A percentile compares a stretch with the other conserved stretches of the same genome.
These are phyloP conservation scores for Saturnispora sanitii DNA, from an alignment of 805 yeast species.

Conservation along the genomic window DNA sequence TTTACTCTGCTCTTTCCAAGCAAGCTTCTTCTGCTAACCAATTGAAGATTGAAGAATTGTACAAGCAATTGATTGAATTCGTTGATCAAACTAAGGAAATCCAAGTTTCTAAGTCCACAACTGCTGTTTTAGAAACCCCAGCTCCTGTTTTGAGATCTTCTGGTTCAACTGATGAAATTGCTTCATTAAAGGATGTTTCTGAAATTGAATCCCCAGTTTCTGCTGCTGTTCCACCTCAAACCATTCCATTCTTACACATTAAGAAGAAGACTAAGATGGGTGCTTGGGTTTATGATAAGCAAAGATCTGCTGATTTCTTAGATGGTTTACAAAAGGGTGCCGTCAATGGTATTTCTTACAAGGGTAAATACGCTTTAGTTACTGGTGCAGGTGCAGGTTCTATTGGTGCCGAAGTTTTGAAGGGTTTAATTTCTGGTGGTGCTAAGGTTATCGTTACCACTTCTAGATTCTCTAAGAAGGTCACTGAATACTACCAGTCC, in stretches of 20 bases:
- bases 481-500: constrained; percentile 91
- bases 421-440: constrained; percentile 95
- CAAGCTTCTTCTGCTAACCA: constrained; percentile 64
- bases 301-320: constrained; percentile 66
- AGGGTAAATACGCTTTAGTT: constrained; percentile 77
- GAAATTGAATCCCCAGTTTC: constrained; percentile 67
- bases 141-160: constrained; percentile 21
- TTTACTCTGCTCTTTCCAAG: constrained; percentile 71
- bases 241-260: constrained; percentile 90
- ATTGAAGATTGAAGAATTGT: constrained; percentile 60
- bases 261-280: constrained; percentile 68
- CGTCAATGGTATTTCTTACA: constrained; percentile 83
- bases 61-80: constrained; percentile 59
- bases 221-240: constrained; percentile 63
- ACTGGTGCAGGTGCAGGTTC: constrained; percentile 99
- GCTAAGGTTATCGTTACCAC: constrained; percentile 96
- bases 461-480: constrained; percentile 86
- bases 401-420: constrained; percentile 93
- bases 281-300: constrained; percentile 76
- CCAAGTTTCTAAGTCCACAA: constrained; percentile 54
- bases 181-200: constrained; percentile 68
- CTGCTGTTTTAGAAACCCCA: constrained; percentile 38
- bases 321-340: constrained; percentile 93
- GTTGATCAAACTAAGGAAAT: constrained; percentile 63
- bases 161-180: constrained; percentile 64